A percentile compares a stretch with the other conserved stretches of the same genome.
Conservation (phyloP, 805 yeast species). For the Ogataea degrootiae region DNA sequence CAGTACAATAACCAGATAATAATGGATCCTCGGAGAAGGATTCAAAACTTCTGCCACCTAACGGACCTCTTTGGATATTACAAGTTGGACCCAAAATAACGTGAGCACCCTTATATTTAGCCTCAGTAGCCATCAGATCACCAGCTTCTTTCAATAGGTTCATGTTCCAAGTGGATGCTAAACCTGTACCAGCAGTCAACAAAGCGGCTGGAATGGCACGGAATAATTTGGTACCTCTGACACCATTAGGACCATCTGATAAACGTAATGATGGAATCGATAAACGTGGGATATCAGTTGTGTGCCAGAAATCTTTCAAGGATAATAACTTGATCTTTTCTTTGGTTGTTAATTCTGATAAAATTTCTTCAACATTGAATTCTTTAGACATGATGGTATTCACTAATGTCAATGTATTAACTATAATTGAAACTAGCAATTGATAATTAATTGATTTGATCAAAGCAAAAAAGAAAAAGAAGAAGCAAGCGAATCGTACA, state of each 20-base stretch:
- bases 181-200: constrained; percentile 44
- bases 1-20: constrained; percentile 42
- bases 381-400: not conserved
- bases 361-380: constrained; percentile 17
- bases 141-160: constrained; percentile 37
- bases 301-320: constrained; percentile 39
- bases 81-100: constrained; percentile 34
- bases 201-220: constrained; percentile 40
- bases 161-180: constrained; percentile 42
- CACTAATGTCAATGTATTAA: not conserved
- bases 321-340: constrained; percentile 31
- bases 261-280: constrained; percentile 33
- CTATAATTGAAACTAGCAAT: not conserved
- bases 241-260: constrained; percentile 46
- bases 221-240: constrained; percentile 41
- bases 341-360: constrained; percentile 20
- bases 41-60: constrained; percentile 33
- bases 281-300: constrained; percentile 30
- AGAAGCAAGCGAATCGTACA: no score
- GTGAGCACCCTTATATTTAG: constrained; percentile 40
- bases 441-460: no score
- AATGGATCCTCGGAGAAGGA: constrained; percentile 20
- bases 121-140: constrained; percentile 40
- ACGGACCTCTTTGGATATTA: constrained; percentile 41
- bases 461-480: no score